phyloP scores from a whole-genome alignment of 148 eudicot genomes.

The Selenicereus undatus region DNA sequence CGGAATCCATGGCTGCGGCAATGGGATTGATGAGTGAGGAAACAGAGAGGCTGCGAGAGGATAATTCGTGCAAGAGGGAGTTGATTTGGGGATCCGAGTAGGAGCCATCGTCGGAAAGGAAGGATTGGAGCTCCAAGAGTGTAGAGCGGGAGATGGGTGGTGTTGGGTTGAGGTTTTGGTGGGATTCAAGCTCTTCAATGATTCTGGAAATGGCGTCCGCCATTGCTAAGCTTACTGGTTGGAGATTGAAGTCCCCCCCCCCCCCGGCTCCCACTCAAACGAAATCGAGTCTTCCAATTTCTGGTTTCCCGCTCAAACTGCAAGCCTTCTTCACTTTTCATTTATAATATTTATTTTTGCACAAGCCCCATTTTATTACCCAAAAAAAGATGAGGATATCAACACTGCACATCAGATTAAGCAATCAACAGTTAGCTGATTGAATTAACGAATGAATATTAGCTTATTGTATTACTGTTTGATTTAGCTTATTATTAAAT shows the following conservation, averaged over 20 bases:
- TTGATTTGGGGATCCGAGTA: slow-evolving; percentile 31
- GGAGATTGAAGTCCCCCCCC: background rate
- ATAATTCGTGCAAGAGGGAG: slow-evolving; percentile 44
- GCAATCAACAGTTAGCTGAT: no score
- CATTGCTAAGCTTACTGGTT: slow-evolving; percentile 2
- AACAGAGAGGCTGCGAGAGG: slow-evolving; percentile 37
- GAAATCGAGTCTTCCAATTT: background rate
- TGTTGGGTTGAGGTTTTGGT: slow-evolving; percentile 27
- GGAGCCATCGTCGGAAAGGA: slow-evolving; percentile 34
- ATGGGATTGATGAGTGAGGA: slow-evolving; percentile 49
- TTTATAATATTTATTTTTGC: no score
- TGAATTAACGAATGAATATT: no score
- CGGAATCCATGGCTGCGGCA: slow-evolving; percentile 60
- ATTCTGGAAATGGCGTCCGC: slow-evolving; percentile 22
- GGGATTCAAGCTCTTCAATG: slow-evolving; percentile 26
- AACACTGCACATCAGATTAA: no score
- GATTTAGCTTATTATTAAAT: no score
- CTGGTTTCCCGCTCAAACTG: background rate
- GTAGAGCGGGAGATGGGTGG: slow-evolving; percentile 44
- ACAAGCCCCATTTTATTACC: no score
- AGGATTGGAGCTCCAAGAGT: slow-evolving; percentile 51
- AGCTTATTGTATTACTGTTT: no score
- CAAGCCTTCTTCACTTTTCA: no score
- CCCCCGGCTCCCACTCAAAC: background rate
- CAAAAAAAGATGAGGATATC: no score